Base-by-base conservation (phyloP, 83 land plant genomes). In the Larix sibirica region DNA sequence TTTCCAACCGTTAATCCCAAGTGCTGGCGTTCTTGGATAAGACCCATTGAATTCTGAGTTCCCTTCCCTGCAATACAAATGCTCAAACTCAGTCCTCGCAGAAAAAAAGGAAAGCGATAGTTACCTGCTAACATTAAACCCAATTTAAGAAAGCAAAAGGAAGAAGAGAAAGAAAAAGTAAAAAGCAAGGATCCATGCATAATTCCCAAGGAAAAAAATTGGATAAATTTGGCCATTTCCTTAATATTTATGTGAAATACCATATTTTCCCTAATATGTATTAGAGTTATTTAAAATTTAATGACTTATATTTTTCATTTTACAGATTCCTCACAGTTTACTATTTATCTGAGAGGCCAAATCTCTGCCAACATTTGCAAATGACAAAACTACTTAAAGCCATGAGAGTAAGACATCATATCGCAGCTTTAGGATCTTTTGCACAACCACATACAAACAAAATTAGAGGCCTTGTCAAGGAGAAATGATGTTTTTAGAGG, bases 1-100 rank as follows among this genome's bases (percentile, higher is more conserved):
- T 64, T 24, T 64, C 67, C 67, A 64, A 3, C 67, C 4, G 8
- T 64, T n/a, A 3, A 64, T 64, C 67, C 24, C 24, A 64, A 64
- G 67, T 20, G 67, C 31, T 7, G 24, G 67, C 24, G 67, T 64
- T n/a, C 31, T n/a, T 64, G 67, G 67, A 64, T 21, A 6, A 4
- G 24, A 21, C 24, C 10, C 10, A 31, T 24, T 64, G 26, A 64
- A 21, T 64, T 64, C 24, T 7, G 67, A 64, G 67, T 7, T 24
- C 67, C 24, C 67, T 64, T 31, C 67, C 67, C 67, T 64, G 67
- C 67, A 64, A 20, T 21, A 20, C 67, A 64, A 64, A 64, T 64
- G n/a, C 24, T 63, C 66, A 63, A 63, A 21, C 66, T 63, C 24
- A 63, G 66, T 63, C 24, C 66, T 63, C 2, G 66, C 9, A 63